phyloP scores from a whole-genome alignment of 2,329 filamentous ascomycete genomes.

The Colletotrichum sp. region DNA sequence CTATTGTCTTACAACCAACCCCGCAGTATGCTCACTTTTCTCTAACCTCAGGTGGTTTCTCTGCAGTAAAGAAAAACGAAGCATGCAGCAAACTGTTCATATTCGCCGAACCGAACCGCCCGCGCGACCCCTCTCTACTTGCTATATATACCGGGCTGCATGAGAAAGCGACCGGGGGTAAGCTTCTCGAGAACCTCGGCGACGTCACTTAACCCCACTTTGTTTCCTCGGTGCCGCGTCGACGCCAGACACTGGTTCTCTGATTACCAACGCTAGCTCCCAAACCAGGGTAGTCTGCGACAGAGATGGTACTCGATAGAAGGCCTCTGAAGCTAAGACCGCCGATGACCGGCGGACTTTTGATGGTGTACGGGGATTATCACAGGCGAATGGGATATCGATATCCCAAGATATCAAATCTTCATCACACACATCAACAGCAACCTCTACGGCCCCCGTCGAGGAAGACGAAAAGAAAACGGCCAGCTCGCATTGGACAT shows the following conservation, averaged over 20 bases:
- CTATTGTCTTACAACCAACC: background rate
- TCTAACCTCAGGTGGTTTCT: background rate
- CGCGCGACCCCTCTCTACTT: background rate
- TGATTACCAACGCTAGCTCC: background rate
- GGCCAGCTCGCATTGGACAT: background rate
- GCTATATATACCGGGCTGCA: background rate
- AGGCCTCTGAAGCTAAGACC: background rate
- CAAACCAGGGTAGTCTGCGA: background rate
- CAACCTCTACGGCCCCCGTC: background rate
- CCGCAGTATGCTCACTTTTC: background rate
- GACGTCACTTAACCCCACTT: constrained; percentile 9
- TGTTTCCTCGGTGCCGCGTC: background rate
- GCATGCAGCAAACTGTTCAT: background rate
- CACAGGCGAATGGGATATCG: background rate
- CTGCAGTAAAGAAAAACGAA: background rate
- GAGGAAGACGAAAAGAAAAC: background rate
- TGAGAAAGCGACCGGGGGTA: background rate
- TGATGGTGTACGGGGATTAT: background rate
- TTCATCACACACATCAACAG: background rate
- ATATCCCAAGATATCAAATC: background rate
- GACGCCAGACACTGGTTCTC: background rate
- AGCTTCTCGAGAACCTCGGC: background rate
- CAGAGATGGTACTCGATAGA: background rate
- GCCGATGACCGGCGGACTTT: background rate
- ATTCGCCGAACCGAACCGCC: background rate